Evolutionary conservation across 345 rosid species (phyloP), one percentile per base, ranked within the genome.

Genomic region (Xanthoceras sorbifolium): DNA sequence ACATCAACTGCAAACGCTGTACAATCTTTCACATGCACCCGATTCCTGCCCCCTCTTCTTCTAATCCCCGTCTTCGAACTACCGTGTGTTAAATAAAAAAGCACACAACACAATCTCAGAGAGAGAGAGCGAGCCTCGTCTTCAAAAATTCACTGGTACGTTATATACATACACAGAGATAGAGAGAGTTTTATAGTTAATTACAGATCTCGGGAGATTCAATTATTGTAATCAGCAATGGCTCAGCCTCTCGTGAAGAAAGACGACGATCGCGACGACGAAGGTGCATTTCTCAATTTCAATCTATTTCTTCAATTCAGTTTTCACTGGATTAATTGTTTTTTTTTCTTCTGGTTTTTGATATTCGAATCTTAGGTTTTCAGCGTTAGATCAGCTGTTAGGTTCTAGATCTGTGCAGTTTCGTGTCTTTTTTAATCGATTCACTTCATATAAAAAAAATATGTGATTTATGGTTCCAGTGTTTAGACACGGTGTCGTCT

Each of bases 211-310:
- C 48, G 66, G 66, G 26, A 74, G 77, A 72, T 80, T 74, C 15
- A 64, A 67, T 59, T 25, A 46, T 23, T 71, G 36, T 54, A 7
- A n/a, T 69, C 64, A 71, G 73, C 87, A 61, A 97, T 97, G 99
- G 98, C 99, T 69, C 98, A 97, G 80, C 97, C 99, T 52, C 83
- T 87, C 74, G 88, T 91, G 77, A 97, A 97, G 92, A 97, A 97
- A 81, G 97, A 97, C 79, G 99, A 97, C 72, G 99, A 97, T 84
- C 96, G 86, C 76, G 99, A 97, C 84, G 99, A 97, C 69, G 99
- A 97, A 89, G 91, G 99, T 97, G 72, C 46, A 52, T 38, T 71
- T 28, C 31, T 46, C 76, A 67, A 15, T 74, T 46, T 78, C 57
- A 18, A 60, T 69, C 78, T 57, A 22, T 31, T 55, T 69, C 59